phyloP scores from a whole-genome alignment of 257 asterid species.

The Solanum piurae region DNA sequence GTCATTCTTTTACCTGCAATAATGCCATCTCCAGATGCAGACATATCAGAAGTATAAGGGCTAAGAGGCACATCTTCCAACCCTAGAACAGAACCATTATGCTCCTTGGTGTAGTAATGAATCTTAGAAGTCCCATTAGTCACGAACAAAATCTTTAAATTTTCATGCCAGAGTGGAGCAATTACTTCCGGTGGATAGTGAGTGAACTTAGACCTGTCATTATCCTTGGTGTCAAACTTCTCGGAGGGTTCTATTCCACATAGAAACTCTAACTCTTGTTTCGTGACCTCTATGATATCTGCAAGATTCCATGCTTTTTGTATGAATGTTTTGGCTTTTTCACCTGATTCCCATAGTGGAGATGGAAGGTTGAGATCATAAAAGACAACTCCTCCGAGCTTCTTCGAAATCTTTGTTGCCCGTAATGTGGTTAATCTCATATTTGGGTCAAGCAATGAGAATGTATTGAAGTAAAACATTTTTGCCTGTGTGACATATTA shows the following conservation, averaged over 20 bases:
- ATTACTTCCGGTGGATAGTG: conserved; percentile 73
- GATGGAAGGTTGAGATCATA: conserved; percentile 82
- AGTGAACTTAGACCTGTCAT: conserved; percentile 56
- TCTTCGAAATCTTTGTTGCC: conserved; percentile 59
- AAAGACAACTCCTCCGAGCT: conserved; percentile 60
- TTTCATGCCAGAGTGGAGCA: conserved; percentile 74
- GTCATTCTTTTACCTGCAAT: conserved; percentile 59
- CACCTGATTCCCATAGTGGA: conserved; percentile 75
- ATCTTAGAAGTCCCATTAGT: conserved; percentile 93
- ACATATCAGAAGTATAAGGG: conserved; percentile 85
- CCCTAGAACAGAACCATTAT: conserved; percentile 63
- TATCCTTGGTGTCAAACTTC: conserved; percentile 54
- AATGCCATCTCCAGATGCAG: conserved; percentile 89
- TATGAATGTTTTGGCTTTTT: conserved; percentile 58
- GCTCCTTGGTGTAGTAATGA: conserved; percentile 86
- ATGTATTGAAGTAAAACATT: conserved; percentile 87
- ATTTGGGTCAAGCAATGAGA: conserved; percentile 61
- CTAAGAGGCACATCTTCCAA: conserved; percentile 88
- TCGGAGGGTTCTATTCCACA: conserved; percentile 65
- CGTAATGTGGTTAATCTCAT: conserved; percentile 66
- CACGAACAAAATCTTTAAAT: conserved; percentile 77
- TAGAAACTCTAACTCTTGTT: conserved; percentile 90
- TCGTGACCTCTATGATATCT: conserved; percentile 76
- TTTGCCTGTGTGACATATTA: conserved; percentile 48
- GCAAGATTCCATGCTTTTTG: conserved; percentile 63